These are phyloP conservation scores for Pelargonium australe DNA, from an alignment of 441 rosid species.

Conservation along the genomic window DNA sequence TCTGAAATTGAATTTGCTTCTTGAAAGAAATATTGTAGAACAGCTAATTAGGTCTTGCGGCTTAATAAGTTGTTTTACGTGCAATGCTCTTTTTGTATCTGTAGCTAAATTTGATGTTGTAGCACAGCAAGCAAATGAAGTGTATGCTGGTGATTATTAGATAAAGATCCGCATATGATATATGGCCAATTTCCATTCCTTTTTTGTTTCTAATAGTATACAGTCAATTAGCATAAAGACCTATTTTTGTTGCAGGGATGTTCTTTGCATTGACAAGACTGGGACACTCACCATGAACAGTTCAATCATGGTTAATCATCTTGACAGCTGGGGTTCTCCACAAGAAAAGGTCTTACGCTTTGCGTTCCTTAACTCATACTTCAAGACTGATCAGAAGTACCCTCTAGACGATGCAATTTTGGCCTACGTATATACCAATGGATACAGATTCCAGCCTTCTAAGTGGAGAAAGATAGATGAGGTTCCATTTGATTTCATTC, in stretches of 20 bases:
- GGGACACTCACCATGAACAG: slow-evolving; percentile 71
- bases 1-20: no score
- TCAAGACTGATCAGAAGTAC: slow-evolving; percentile 71
- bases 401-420: slow-evolving; percentile 70
- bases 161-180: no score
- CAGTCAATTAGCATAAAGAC: not conserved
- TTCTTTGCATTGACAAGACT: slow-evolving; percentile 64
- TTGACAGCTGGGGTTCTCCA: slow-evolving; percentile 44
- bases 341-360: slow-evolving; percentile 50
- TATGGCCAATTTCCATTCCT: not conserved
- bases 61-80: no score
- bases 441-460: slow-evolving; percentile 60
- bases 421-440: slow-evolving; percentile 61
- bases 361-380: slow-evolving; percentile 65
- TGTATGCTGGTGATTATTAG: no score
- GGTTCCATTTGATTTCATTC: slow-evolving; percentile 60
- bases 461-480: slow-evolving; percentile 54
- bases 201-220: not conserved
- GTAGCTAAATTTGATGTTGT: no score
- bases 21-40: no score
- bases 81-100: no score
- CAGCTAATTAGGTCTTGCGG: no score
- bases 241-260: slow-evolving; percentile 38
- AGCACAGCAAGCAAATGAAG: no score
- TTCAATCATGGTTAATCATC: slow-evolving; percentile 51